Percentiles rank a stretch among this genome's conserved stretches.
Conservation (phyloP, 106 monocot genomes). For the Allium fistulosum region DNA sequence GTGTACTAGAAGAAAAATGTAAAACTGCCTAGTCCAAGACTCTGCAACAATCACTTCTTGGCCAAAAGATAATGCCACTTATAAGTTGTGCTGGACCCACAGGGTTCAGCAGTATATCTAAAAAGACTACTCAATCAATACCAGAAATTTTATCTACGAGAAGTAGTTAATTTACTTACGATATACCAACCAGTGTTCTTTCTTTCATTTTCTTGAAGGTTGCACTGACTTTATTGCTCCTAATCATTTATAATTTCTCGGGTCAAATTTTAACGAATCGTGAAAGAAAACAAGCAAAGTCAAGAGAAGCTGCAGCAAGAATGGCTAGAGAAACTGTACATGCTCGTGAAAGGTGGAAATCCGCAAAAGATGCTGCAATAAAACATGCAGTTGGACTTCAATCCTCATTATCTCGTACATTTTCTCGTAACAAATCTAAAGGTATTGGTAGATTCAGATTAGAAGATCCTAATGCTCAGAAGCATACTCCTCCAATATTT, state of each 20-base stretch:
- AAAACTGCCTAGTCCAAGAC: too few species aligned
- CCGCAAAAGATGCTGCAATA: slow-evolving; percentile 39
- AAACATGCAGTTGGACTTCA: slow-evolving; percentile 37
- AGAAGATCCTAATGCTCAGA: not conserved
- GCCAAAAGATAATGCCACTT: too few species aligned
- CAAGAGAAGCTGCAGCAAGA: slow-evolving; percentile 50
- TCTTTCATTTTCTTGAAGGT: slow-evolving; percentile 14
- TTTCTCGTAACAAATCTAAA: slow-evolving; percentile 20
- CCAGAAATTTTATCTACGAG: too few species aligned
- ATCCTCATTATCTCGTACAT: slow-evolving; percentile 33
- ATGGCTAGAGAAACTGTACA: slow-evolving; percentile 29
- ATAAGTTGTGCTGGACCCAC: too few species aligned
- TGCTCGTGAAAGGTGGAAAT: slow-evolving; percentile 58
- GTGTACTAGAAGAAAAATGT: too few species aligned
- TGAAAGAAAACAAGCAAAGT: slow-evolving; percentile 39
- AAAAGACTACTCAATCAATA: too few species aligned
- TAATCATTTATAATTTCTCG: slow-evolving; percentile 63
- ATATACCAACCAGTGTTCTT: not conserved
- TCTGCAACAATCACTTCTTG: too few species aligned
- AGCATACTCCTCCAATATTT: not conserved
- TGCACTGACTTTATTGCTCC: slow-evolving; percentile 33
- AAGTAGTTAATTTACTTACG: too few species aligned
- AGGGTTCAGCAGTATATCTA: too few species aligned
- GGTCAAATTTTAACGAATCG: slow-evolving; percentile 38
- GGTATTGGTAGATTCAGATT: slow-evolving; percentile 4